Percentiles rank a stretch among this genome's conserved stretches.
Evolutionary conservation across 23 red algal genomes (phyloP).

Genomic region (Chondrus crispus): DNA sequence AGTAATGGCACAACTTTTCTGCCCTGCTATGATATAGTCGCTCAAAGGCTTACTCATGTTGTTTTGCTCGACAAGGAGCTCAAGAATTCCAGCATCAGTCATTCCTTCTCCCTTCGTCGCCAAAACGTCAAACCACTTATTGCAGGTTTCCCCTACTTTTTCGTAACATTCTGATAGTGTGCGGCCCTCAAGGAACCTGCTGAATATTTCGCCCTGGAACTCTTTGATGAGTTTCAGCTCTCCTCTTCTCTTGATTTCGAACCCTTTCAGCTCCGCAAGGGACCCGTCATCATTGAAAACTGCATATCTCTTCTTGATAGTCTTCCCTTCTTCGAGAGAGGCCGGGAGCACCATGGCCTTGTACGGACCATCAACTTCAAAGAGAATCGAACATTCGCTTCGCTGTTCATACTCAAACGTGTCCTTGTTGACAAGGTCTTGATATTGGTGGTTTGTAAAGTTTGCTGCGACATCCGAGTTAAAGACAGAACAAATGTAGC

Average conservation of each 20-base stretch:
- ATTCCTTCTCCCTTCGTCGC: constrained; percentile 73
- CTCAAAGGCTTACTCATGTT: constrained; percentile 90
- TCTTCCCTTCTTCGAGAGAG: constrained; percentile 92
- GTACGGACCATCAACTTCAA: constrained; percentile 99
- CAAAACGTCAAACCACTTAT: constrained; percentile 86
- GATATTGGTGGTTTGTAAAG: constrained; percentile 98
- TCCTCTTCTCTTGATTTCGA: constrained; percentile 97
- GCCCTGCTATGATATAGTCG: constrained; percentile 77
- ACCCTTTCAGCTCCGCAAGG: constrained; percentile 96
- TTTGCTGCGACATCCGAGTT: constrained; percentile 80
- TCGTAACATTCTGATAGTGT: constrained; percentile 68
- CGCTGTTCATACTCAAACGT: constrained; percentile 59
- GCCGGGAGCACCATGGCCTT: constrained; percentile 96
- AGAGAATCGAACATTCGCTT: constrained; percentile 90
- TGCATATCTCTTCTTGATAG: constrained; percentile 98
- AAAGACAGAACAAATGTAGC: constrained; percentile 89
- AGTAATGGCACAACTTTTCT: constrained; percentile 95
- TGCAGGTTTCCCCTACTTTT: constrained; percentile 73
- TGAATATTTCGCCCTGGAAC: constrained; percentile 94
- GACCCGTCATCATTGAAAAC: constrained; percentile 94
- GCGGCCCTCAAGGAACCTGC: constrained; percentile 71
- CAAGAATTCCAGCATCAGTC: constrained; percentile 74
- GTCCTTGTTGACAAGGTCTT: constrained; percentile 62
- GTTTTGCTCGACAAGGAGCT: constrained; percentile 93
- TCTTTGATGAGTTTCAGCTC: constrained; percentile 99